phyloP scores from a whole-genome alignment of 495 filamentous ascomycete genomes.

The Hypomontagnella monticulosa region DNA sequence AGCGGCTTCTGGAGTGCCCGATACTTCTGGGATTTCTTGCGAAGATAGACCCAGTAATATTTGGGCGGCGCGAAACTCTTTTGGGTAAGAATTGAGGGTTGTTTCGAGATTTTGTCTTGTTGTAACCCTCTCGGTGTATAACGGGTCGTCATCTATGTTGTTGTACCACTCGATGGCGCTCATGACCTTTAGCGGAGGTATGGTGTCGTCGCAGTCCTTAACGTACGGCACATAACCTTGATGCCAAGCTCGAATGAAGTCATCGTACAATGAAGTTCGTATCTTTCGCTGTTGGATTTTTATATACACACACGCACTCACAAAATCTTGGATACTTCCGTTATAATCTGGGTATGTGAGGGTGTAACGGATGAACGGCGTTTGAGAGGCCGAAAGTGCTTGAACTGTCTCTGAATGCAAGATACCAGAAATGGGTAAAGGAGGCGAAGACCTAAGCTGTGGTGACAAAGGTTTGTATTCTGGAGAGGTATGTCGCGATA shows the following conservation, averaged over 20 bases:
- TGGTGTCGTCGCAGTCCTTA: constrained; percentile 15
- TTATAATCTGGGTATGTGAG: constrained; percentile 65
- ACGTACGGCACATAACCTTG: constrained; percentile 55
- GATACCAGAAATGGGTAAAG: constrained; percentile 24
- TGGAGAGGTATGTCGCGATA: constrained; percentile 15
- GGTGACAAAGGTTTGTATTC: constrained; percentile 20
- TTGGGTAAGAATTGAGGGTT: constrained; percentile 37
- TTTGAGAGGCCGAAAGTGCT: constrained; percentile 25
- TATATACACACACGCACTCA: constrained; percentile 64
- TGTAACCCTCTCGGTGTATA: constrained; percentile 50
- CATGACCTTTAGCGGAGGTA: constrained; percentile 37
- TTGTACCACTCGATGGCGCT: constrained; percentile 57
- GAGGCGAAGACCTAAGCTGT: constrained; percentile 45
- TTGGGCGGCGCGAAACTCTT: constrained; percentile 27
- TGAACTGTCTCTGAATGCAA: background rate
- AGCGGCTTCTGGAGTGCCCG: constrained; percentile 6
- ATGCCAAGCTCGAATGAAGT: constrained; percentile 68
- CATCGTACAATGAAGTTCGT: constrained; percentile 66
- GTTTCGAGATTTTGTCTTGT: constrained; percentile 50
- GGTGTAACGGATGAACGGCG: constrained; percentile 56
- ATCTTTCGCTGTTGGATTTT: constrained; percentile 46
- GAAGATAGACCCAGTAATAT: constrained; percentile 6
- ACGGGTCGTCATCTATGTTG: constrained; percentile 49
- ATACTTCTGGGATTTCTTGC: background rate
- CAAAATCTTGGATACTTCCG: constrained; percentile 64